phyloP scores from a whole-genome alignment of 2,329 filamentous ascomycete species.

The Dothiorella sarmentorum region DNA sequence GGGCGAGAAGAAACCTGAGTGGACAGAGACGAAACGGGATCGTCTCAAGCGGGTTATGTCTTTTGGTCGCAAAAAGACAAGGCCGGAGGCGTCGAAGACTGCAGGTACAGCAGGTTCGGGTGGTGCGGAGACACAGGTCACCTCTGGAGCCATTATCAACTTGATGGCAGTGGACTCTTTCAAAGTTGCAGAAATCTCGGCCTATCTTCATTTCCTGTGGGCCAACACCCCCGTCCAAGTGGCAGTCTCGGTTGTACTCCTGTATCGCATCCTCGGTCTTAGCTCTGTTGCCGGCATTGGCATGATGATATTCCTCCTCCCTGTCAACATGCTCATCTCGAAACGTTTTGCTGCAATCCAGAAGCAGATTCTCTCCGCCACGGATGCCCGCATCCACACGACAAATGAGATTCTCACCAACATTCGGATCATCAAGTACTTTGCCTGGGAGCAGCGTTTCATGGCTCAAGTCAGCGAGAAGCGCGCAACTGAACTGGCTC shows the following conservation, averaged over 20 bases:
- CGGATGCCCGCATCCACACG: constrained; percentile 91
- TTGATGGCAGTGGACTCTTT: constrained; percentile 99
- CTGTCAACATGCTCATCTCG: constrained; percentile 85
- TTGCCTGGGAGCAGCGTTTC: constrained; percentile 95
- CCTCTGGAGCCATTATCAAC: constrained; percentile 97
- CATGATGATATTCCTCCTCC: constrained; percentile 84
- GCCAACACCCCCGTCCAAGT: constrained; percentile 88
- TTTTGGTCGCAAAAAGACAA: constrained; percentile 57
- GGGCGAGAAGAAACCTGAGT: constrained; percentile 52
- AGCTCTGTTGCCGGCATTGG: constrained; percentile 92
- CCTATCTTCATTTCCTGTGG: constrained; percentile 94
- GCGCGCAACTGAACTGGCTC: constrained; percentile 70
- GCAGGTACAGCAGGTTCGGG: constrained; percentile 25
- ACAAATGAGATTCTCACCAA: constrained; percentile 98
- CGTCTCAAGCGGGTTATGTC: constrained; percentile 48
- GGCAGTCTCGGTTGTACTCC: constrained; percentile 70
- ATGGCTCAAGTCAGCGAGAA: constrained; percentile 85
- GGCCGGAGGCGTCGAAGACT: constrained; percentile 45
- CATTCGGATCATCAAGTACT: constrained; percentile 98
- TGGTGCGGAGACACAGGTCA: constrained; percentile 68
- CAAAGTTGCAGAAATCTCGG: constrained; percentile 92
- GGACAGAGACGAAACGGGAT: constrained; percentile 40
- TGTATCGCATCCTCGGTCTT: constrained; percentile 86
- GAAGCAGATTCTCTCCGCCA: constrained; percentile 86
- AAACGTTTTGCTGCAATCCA: constrained; percentile 81